These are phyloP conservation scores for Nicotiana knightiana DNA, from an alignment of 257 asterid species.

Conservation along the genomic window DNA sequence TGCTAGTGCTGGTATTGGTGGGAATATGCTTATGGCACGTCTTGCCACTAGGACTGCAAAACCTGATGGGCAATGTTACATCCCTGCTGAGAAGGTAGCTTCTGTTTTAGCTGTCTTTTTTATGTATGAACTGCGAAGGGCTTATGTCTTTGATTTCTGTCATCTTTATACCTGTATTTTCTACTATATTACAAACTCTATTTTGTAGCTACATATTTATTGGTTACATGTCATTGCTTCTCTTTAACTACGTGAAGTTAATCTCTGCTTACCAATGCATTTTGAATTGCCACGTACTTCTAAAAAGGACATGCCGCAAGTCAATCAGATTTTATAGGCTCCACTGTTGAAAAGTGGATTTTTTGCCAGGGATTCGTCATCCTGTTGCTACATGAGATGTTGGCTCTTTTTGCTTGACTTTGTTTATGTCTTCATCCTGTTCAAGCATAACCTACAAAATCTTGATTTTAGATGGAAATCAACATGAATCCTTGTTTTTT, in stretches of 20 bases:
- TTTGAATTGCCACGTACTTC: neutral
- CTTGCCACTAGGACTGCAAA: conserved; percentile 93
- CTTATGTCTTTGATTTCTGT: neutral
- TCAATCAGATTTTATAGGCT: neutral
- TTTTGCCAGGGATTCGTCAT: neutral
- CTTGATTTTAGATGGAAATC: neutral
- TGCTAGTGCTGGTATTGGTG: conserved; percentile 94
- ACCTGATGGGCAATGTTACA: conserved; percentile 82
- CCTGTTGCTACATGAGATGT: neutral
- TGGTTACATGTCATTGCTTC: neutral
- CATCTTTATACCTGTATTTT: neutral
- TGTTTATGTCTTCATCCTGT: neutral
- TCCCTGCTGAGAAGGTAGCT: conserved; percentile 67
- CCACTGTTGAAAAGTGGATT: neutral
- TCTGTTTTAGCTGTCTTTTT: neutral
- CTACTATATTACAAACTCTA: neutral
- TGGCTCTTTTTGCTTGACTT: neutral
- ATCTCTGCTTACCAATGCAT: neutral
- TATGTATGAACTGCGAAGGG: neutral
- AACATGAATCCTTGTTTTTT: neutral
- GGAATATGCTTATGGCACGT: conserved; percentile 93
- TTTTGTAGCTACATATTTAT: neutral
- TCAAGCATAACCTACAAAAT: neutral
- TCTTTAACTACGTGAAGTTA: neutral
- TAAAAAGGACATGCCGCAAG: neutral